Percentiles rank a stretch among this genome's conserved stretches.
Conservation (phyloP, 495 filamentous ascomycete species). For the Aspergillus taichungensis region DNA sequence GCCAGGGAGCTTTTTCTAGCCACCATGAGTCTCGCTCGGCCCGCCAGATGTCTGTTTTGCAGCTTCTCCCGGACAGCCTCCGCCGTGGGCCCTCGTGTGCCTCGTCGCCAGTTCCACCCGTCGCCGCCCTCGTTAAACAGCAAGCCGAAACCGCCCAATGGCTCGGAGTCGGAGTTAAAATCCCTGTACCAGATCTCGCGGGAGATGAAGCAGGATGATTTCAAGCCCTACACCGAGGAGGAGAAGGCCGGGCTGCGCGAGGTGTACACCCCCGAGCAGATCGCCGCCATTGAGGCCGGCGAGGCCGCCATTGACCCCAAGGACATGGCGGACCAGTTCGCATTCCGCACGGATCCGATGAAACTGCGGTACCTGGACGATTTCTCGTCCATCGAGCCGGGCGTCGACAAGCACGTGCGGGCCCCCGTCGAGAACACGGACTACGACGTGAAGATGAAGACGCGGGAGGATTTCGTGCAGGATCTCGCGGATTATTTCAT, state of each 20-base stretch:
- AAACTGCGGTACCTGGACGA: slow-evolving; percentile 75
- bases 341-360: slow-evolving; percentile 61
- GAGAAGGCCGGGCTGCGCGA: slow-evolving; percentile 55
- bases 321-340: slow-evolving; percentile 67
- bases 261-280: slow-evolving; percentile 70
- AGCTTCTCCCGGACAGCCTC: slow-evolving; percentile 34
- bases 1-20: slow-evolving; percentile 15
- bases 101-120: slow-evolving; percentile 45
- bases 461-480: slow-evolving; percentile 43
- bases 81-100: slow-evolving; percentile 34
- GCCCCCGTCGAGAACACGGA: slow-evolving; percentile 47
- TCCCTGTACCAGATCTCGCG: slow-evolving; percentile 10
- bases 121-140: slow-evolving; percentile 30
- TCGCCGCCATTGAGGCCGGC: slow-evolving; percentile 77
- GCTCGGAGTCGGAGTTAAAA: slow-evolving; percentile 13
- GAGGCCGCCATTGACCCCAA: slow-evolving; percentile 71
- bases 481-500: slow-evolving; percentile 51
- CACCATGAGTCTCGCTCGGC: slow-evolving; percentile 51
- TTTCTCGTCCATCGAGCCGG: slow-evolving; percentile 64
- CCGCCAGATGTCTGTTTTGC: slow-evolving; percentile 50
- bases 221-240: slow-evolving; percentile 56
- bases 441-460: slow-evolving; percentile 54
- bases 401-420: slow-evolving; percentile 59
- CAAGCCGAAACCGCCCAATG: slow-evolving; percentile 23
- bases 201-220: slow-evolving; percentile 32